A percentile compares a stretch with the other conserved stretches of the same genome.
Conservation (phyloP, 2,329 filamentous ascomycete genomes). For the Penicillium vulpinum region DNA sequence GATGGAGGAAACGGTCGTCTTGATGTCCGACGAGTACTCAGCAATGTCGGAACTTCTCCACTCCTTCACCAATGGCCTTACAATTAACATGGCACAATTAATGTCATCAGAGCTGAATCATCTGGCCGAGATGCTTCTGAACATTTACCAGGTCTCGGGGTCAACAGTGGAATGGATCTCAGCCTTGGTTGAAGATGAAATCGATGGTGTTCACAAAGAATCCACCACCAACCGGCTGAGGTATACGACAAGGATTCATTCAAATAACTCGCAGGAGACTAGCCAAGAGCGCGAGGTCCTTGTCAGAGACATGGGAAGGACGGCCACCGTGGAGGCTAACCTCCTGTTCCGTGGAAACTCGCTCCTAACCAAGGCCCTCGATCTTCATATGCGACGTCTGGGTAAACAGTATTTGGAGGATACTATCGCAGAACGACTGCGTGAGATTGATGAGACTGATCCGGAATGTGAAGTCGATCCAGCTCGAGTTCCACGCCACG, state of each 20-base stretch:
- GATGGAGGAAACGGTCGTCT: conserved; percentile 84
- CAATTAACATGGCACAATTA: conserved; percentile 76
- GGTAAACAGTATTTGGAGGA: conserved; percentile 92
- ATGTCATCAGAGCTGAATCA: conserved; percentile 74
- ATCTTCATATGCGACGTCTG: conserved; percentile 91
- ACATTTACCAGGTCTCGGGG: conserved; percentile 93
- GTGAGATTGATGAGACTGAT: conserved; percentile 86
- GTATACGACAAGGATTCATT: conserved; percentile 64
- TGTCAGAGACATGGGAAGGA: conserved; percentile 64
- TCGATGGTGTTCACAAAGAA: conserved; percentile 87
- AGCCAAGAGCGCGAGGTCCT: conserved; percentile 60
- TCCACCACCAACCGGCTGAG: conserved; percentile 64
- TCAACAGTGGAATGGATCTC: conserved; percentile 86
- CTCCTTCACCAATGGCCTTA: conserved; percentile 78
- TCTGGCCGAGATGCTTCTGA: conserved; percentile 82
- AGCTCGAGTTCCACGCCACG: conserved; percentile 64
- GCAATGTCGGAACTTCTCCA: conserved; percentile 80
- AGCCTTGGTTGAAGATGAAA: conserved; percentile 92
- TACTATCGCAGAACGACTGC: conserved; percentile 78
- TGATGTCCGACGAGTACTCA: conserved; percentile 83
- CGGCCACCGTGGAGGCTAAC: conserved; percentile 77
- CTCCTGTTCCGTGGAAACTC: conserved; percentile 94
- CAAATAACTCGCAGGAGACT: conserved; percentile 59
- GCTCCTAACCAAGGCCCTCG: conserved; percentile 85
- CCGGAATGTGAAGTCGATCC: conserved; percentile 95